Conservation (phyloP, 805 yeast species). For the Candida dajiaensis region DNA sequence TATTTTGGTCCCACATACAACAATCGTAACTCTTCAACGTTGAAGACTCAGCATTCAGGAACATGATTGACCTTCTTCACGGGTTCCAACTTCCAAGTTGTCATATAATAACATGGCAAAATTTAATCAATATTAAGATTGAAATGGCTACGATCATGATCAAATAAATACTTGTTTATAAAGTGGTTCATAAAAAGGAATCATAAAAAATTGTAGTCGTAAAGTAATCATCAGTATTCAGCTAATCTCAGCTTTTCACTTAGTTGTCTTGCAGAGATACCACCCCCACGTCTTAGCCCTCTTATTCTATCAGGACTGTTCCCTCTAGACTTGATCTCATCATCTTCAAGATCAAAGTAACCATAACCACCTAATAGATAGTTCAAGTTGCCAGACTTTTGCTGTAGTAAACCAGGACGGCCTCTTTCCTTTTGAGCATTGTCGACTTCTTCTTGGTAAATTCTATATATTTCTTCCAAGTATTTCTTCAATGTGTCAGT, state of each 20-base stretch:
- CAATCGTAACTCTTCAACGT: background rate
- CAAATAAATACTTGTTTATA: background rate
- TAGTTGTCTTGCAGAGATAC: constrained; percentile 21
- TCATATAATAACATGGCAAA: too few relatives aligned
- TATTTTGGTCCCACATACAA: background rate
- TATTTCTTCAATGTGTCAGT: constrained; percentile 61
- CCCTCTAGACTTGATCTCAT: constrained; percentile 46
- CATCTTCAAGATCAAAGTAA: constrained; percentile 67
- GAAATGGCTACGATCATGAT: too few relatives aligned
- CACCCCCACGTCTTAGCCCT: constrained; percentile 14
- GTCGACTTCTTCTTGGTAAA: constrained; percentile 29
- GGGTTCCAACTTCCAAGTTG: too few relatives aligned
- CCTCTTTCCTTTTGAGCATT: constrained; percentile 19
- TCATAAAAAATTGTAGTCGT: background rate
- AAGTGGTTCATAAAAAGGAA: background rate
- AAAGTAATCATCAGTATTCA: constrained; percentile 19
- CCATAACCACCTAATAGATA: constrained; percentile 78
- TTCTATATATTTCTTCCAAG: constrained; percentile 50
- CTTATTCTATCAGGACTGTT: constrained; percentile 22
- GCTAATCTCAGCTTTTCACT: constrained; percentile 26
- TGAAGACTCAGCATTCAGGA: background rate
- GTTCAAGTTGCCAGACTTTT: constrained; percentile 31
- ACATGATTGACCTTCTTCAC: background rate
- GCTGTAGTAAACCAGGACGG: constrained; percentile 17
- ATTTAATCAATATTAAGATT: too few relatives aligned